Percentiles rank a stretch among this genome's conserved stretches.
Evolutionary conservation across 345 rosid species (phyloP).

Genomic region (Eutrema heterophyllum): DNA sequence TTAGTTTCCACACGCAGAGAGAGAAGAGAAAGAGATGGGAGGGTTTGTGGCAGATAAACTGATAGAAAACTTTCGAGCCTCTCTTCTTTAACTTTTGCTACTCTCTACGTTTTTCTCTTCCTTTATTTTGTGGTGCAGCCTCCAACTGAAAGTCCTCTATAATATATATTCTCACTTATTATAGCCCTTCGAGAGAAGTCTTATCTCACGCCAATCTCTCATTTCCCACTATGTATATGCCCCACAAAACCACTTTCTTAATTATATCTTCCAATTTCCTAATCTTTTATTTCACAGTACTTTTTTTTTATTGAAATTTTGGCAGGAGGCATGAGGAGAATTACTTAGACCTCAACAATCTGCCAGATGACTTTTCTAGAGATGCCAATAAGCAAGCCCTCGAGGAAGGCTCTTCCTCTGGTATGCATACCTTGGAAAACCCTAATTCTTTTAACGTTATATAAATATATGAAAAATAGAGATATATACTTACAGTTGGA

Average conservation of each 20-base stretch:
- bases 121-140: slow-evolving; percentile 46
- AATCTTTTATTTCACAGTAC: slow-evolving; percentile 6
- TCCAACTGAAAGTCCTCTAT: slow-evolving; percentile 62
- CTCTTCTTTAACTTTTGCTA: slow-evolving; percentile 50
- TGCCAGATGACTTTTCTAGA: slow-evolving; percentile 71
- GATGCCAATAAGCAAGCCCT: slow-evolving; percentile 48
- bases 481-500: background rate
- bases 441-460: background rate
- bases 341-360: slow-evolving; percentile 94
- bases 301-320: background rate
- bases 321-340: slow-evolving; percentile 75
- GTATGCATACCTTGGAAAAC: slow-evolving; percentile 29
- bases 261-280: slow-evolving; percentile 16
- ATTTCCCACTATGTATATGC: slow-evolving; percentile 31
- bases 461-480: background rate
- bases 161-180: slow-evolving; percentile 41
- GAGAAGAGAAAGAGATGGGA: slow-evolving; percentile 46
- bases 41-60: slow-evolving; percentile 67
- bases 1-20: slow-evolving; percentile 33
- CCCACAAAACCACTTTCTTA: slow-evolving; percentile 22
- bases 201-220: slow-evolving; percentile 44
- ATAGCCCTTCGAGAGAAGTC: slow-evolving; percentile 38
- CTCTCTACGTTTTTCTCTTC: slow-evolving; percentile 40
- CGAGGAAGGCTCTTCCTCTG: slow-evolving; percentile 68
- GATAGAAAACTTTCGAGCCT: slow-evolving; percentile 86